phyloP scores from a whole-genome alignment of 306 rosid genomes.

The Mimosa pudica region DNA sequence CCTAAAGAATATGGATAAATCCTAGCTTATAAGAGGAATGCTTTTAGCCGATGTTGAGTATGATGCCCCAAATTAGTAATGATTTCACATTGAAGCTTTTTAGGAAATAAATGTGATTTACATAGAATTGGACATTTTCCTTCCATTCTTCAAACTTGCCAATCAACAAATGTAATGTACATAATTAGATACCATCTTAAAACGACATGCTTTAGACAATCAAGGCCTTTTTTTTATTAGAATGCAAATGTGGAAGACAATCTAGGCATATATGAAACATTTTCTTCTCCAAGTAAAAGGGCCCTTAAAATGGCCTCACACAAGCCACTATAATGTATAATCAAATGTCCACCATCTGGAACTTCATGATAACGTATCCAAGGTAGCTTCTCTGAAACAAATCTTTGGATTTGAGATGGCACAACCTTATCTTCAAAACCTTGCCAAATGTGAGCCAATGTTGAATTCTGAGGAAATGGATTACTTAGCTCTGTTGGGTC shows the following conservation, averaged over 20 bases:
- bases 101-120: conserved; percentile 38
- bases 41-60: not conserved
- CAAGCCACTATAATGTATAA: conserved; percentile 77
- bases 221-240: conserved; percentile 19
- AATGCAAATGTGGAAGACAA: conserved; percentile 34
- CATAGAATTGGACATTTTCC: conserved; percentile 32
- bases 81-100: conserved; percentile 34
- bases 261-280: conserved; percentile 50
- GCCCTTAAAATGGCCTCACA: conserved; percentile 82
- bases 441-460: conserved; percentile 85
- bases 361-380: conserved; percentile 93
- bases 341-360: conserved; percentile 89
- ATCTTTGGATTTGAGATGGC: conserved; percentile 79
- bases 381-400: conserved; percentile 66
- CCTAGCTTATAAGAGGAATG: not conserved
- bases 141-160: conserved; percentile 26
- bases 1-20: not conserved
- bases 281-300: conserved; percentile 85
- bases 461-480: conserved; percentile 65
- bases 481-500: conserved; percentile 72
- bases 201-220: conserved; percentile 9
- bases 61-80: conserved; percentile 14
- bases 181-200: conserved; percentile 26
- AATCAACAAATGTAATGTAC: conserved; percentile 48
- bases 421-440: conserved; percentile 93